Conservation (phyloP, 345 rosid genomes). For the Pistacia integerrima region DNA sequence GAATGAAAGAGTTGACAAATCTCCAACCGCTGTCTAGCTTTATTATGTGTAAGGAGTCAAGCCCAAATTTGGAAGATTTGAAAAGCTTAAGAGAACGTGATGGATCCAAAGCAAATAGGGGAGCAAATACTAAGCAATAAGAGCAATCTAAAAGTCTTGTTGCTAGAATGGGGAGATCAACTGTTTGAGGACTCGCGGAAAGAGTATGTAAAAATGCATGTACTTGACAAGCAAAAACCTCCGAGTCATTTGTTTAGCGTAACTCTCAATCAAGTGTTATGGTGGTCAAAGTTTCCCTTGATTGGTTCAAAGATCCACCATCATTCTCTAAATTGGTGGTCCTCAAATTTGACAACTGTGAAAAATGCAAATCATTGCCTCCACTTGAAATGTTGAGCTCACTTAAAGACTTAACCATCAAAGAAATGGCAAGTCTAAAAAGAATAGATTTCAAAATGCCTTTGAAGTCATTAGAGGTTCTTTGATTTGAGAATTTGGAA, state of each 20-base stretch:
- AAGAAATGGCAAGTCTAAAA: neutral
- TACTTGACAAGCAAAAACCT: no score
- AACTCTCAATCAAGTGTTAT: no score
- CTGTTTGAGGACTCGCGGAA: no score
- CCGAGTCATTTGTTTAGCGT: no score
- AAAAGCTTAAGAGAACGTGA: constrained; percentile 12
- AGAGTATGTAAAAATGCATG: neutral
- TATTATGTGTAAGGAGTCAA: constrained; percentile 20
- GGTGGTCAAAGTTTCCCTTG: neutral
- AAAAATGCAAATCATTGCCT: neutral
- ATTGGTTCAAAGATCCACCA: neutral
- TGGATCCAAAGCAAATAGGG: neutral
- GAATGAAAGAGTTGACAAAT: no score
- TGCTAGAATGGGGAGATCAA: no score
- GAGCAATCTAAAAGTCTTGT: no score
- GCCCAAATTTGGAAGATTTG: constrained; percentile 20
- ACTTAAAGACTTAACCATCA: neutral
- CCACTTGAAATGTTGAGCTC: neutral
- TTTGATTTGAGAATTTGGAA: neutral
- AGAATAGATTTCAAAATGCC: neutral
- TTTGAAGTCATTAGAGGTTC: neutral
- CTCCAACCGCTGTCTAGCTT: no score
- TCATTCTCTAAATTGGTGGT: neutral
- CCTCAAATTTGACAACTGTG: neutral
- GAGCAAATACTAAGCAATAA: no score